Base-by-base conservation (phyloP, 495 filamentous ascomycete species). In the Penicillium diatomitis region DNA sequence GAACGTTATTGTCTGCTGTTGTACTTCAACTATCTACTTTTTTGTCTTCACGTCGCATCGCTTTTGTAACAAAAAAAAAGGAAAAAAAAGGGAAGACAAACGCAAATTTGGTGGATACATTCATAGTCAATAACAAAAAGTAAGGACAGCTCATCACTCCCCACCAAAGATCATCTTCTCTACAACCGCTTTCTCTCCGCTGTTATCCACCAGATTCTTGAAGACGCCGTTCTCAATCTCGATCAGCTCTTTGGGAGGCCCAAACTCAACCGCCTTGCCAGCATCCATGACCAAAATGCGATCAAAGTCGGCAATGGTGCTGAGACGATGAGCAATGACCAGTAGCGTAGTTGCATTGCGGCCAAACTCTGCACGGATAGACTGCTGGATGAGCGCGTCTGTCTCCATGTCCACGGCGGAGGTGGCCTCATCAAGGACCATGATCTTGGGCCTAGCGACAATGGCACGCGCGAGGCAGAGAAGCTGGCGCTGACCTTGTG, bases 401-500 rank as follows among this genome's bases (percentile, higher is more conserved):
- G 87, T 92, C 35, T 82, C 78, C 83, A 88, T 89, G 64, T 95
- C 90, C 4, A 96, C 87, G 3, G 90, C 86, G 4, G 81, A 85
- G 0, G 90, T 96, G 0, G 90, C 90, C 67, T 96, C 90, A 59
- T 96, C 90, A 7, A 96, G 75, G 6, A 96, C 81, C 78, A 96
- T 84, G 50, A 96, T 83, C 56, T 86, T 86, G 8, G 88, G 87
- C 0, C 81, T 76, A 4, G 80, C 72, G 32, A 94, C 82, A 57
- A 95, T 91, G 34, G 90, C 89, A 5, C 90, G 83, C 0, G 90
- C 89, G 1, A 96, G 81, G 55, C 88, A 92, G 8, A 96, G 78
- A 1, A 95, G 85, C 58, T 96, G 90, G 4, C 87, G 76, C 62
- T 96, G 89, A 3, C 90, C 90, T 58, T 94, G 89, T 0, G 85